These are phyloP conservation scores for Linderniella brevidens DNA, from an alignment of 257 asterid genomes.

Conservation along the genomic window DNA sequence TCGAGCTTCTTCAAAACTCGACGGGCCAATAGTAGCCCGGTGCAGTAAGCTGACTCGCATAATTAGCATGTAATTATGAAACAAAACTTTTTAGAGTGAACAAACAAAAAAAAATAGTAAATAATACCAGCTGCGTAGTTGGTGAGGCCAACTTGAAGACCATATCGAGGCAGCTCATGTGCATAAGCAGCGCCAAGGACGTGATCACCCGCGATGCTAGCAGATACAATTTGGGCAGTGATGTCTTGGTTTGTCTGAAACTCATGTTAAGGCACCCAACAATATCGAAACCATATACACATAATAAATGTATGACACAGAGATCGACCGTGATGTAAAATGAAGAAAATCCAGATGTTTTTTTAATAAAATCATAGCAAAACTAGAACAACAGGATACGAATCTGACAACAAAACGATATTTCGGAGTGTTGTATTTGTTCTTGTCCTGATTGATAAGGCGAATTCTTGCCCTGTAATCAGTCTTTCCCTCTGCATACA, in stretches of 20 bases:
- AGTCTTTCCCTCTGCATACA: constrained; percentile 31
- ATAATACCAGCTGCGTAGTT: constrained; percentile 34
- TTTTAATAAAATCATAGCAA: too few relatives aligned
- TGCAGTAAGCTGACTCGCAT: constrained; percentile 54
- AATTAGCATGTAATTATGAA: background rate
- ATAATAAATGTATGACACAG: background rate
- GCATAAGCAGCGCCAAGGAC: constrained; percentile 32
- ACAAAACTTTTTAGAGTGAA: too few relatives aligned
- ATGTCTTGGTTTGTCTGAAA: constrained; percentile 32
- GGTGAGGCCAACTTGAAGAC: constrained; percentile 35
- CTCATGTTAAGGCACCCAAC: too few relatives aligned
- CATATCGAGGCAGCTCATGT: constrained; percentile 30
- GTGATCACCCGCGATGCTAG: constrained; percentile 33
- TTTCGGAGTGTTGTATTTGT: constrained; percentile 36
- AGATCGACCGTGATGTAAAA: background rate
- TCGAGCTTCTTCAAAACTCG: constrained; percentile 62
- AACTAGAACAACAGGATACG: constrained; percentile 14
- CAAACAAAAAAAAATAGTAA: too few relatives aligned
- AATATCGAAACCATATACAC: background rate
- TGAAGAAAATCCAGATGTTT: too few relatives aligned
- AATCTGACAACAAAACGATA: constrained; percentile 33
- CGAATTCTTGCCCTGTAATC: constrained; percentile 43
- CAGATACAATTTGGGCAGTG: constrained; percentile 25
- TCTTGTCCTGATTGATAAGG: constrained; percentile 36
- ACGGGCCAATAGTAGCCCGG: constrained; percentile 78